Percentiles rank a stretch among this genome's conserved stretches.
Evolutionary conservation across 306 rosid species (phyloP).

Genomic region (Coriaria nepalensis): DNA sequence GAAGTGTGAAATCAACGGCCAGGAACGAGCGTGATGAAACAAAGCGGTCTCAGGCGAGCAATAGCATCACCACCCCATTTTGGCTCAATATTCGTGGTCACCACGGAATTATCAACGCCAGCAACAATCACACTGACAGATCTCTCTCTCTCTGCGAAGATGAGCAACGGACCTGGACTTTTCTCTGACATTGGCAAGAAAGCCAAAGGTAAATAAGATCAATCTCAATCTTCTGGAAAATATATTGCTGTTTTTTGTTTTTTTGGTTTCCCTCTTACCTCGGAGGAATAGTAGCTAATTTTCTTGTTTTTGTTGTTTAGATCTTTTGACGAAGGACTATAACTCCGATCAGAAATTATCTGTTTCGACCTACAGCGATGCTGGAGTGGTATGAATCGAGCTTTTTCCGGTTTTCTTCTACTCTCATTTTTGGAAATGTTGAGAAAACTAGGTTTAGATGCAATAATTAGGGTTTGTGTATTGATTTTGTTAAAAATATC

Average conservation of each 20-base stretch:
- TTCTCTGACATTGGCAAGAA: slow-evolving; percentile 80
- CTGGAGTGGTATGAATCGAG: slow-evolving; percentile 57
- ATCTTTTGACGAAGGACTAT: slow-evolving; percentile 78
- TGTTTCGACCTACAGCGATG: slow-evolving; percentile 46
- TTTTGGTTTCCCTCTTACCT: no score
- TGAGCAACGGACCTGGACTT: slow-evolving; percentile 84
- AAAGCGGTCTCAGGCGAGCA: no score
- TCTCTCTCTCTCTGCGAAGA: slow-evolving; percentile 24
- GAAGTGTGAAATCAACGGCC: no score
- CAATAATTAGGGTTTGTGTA: neutral
- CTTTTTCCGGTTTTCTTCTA: neutral
- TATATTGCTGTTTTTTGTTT: no score
- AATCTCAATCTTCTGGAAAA: no score
- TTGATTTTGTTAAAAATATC: neutral
- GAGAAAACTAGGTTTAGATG: neutral
- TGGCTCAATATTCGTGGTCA: no score
- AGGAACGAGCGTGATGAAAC: no score
- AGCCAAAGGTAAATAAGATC: slow-evolving; percentile 43
- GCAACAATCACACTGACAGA: no score
- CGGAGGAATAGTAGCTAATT: neutral
- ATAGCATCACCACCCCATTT: no score
- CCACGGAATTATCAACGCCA: no score
- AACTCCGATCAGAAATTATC: slow-evolving; percentile 69
- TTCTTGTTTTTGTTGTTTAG: slow-evolving; percentile 16
- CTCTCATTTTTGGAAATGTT: neutral